phyloP scores from a whole-genome alignment of 768 basidiomycete species.

The Pulveroboletus frians region DNA sequence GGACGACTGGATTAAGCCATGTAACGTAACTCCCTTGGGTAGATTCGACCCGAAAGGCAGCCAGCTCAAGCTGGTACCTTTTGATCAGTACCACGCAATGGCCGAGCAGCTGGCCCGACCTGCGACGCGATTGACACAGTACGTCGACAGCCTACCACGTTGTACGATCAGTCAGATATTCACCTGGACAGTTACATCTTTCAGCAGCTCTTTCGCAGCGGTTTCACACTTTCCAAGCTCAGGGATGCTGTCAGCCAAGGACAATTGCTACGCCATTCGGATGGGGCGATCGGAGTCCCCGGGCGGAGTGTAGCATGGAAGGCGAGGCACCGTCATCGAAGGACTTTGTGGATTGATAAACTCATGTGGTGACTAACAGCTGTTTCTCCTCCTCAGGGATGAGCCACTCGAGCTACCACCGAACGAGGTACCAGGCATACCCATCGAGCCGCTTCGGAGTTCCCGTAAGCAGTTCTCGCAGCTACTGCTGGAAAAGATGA shows the following conservation, averaged over 20 bases:
- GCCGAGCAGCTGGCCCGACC: slow-evolving; percentile 25
- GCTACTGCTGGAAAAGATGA: slow-evolving; percentile 63
- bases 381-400: slow-evolving; percentile 62
- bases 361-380: slow-evolving; percentile 37
- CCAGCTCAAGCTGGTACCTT: neutral
- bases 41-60: neutral
- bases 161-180: neutral
- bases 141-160: slow-evolving; percentile 7
- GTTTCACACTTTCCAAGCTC: slow-evolving; percentile 54
- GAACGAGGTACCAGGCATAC: slow-evolving; percentile 33
- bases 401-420: slow-evolving; percentile 59
- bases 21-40: neutral
- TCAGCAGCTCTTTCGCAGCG: slow-evolving; percentile 46
- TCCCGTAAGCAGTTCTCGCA: slow-evolving; percentile 54
- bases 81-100: slow-evolving; percentile 12
- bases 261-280: slow-evolving; percentile 45
- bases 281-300: slow-evolving; percentile 43
- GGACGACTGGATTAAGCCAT: too few relatives aligned
- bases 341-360: slow-evolving; percentile 9
- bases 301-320: slow-evolving; percentile 89
- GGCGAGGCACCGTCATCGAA: slow-evolving; percentile 34
- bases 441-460: slow-evolving; percentile 38
- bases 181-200: slow-evolving; percentile 36
- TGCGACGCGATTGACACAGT: slow-evolving; percentile 21
- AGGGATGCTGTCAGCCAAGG: slow-evolving; percentile 63